Percentiles rank a stretch among this genome's conserved stretches.
These are phyloP conservation scores for bread wheat (Triticum aestivum) DNA, from an alignment of 176 grass and related monocot genomes.

Conservation along the genomic window IWGSC_CS_RefSeq_v2.1 NC_057807.1:456905180-456905679, in stretches of 20 bases:
- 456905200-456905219: not conserved
- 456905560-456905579: too few species aligned
- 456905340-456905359: not conserved
- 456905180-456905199: not conserved
- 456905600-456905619: too few species aligned
- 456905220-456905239: too few species aligned
- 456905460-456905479: slow-evolving; percentile 80
- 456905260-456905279: too few species aligned
- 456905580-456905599: too few species aligned
- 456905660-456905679: slow-evolving; percentile 42
- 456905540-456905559: too few species aligned
- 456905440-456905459: slow-evolving; percentile 71
- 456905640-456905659: not conserved
- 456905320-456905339: not conserved
- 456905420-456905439: slow-evolving; percentile 31
- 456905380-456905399: slow-evolving; percentile 32
- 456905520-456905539: not conserved
- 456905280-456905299: too few species aligned
- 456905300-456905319: too few species aligned
- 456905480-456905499: slow-evolving; percentile 37
- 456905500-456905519: not conserved
- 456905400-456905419: slow-evolving; percentile 27
- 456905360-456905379: not conserved
- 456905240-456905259: too few species aligned
- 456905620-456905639: too few species aligned